A percentile compares a stretch with the other conserved stretches of the same genome.
Conservation (phyloP, 495 filamentous ascomycete genomes). For the Talaromyces wortmannii region DNA sequence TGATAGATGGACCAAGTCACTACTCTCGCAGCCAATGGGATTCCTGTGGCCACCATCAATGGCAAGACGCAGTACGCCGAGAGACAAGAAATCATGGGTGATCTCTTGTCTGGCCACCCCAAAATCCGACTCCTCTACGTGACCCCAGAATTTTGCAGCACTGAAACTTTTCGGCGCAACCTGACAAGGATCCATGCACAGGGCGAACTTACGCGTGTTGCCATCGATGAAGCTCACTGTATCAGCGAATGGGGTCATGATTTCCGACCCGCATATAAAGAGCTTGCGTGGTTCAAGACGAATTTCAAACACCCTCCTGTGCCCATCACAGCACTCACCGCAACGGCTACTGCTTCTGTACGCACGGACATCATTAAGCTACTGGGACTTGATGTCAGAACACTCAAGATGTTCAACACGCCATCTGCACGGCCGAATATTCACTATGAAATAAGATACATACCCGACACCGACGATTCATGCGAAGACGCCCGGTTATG, state of each 20-base stretch:
- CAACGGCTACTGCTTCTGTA: slow-evolving; percentile 77
- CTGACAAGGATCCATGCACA: slow-evolving; percentile 71
- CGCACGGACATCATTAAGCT: slow-evolving; percentile 71
- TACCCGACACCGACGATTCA: slow-evolving; percentile 9
- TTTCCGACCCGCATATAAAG: slow-evolving; percentile 87
- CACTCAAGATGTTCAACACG: slow-evolving; percentile 70
- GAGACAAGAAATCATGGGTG: slow-evolving; percentile 61
- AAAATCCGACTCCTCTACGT: slow-evolving; percentile 81
- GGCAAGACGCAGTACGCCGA: slow-evolving; percentile 62
- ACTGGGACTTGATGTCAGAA: slow-evolving; percentile 54
- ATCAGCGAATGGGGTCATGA: slow-evolving; percentile 99
- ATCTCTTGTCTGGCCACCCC: slow-evolving; percentile 84
- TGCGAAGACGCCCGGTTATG: background rate
- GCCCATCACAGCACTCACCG: slow-evolving; percentile 85
- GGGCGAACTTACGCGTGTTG: slow-evolving; percentile 75
- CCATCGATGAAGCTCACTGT: slow-evolving; percentile 93
- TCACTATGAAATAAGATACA: slow-evolving; percentile 90
- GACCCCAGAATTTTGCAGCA: slow-evolving; percentile 81
- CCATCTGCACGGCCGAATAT: slow-evolving; percentile 77
- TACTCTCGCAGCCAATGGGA: slow-evolving; percentile 62
- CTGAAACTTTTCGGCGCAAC: slow-evolving; percentile 68
- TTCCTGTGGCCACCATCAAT: slow-evolving; percentile 81
- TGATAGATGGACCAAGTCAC: slow-evolving; percentile 82
- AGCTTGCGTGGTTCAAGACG: slow-evolving; percentile 79
- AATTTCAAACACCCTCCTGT: slow-evolving; percentile 71